A percentile compares a stretch with the other conserved stretches of the same genome.
phyloP scores from a whole-genome alignment of 2,329 filamentous ascomycete species.

The Fusarium oxysporum region DNA sequence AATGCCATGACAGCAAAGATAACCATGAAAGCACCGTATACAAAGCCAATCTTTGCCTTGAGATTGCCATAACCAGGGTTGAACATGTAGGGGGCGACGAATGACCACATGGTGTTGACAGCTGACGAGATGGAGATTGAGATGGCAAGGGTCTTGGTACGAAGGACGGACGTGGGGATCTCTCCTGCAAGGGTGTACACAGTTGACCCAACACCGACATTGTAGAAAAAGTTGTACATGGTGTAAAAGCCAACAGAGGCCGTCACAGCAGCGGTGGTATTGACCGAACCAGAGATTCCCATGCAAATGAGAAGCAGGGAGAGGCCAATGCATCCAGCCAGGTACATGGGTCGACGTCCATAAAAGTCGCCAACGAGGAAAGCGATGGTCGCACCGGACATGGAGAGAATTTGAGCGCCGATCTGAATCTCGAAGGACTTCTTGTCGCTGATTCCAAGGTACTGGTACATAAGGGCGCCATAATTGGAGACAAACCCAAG shows the following conservation, averaged over 20 bases:
- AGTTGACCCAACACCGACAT: constrained; percentile 55
- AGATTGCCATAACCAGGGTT: constrained; percentile 51
- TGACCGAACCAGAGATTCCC: constrained; percentile 44
- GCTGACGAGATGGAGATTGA: constrained; percentile 57
- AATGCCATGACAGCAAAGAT: constrained; percentile 54
- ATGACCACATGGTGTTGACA: constrained; percentile 55
- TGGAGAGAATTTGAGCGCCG: constrained; percentile 47
- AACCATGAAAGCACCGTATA: constrained; percentile 53
- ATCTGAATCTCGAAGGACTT: constrained; percentile 47
- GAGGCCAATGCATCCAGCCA: constrained; percentile 41
- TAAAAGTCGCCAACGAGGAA: constrained; percentile 44
- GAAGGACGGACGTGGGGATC: constrained; percentile 56
- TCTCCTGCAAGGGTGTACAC: constrained; percentile 58
- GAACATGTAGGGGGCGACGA: constrained; percentile 61
- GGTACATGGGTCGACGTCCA: constrained; percentile 47
- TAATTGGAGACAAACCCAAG: constrained; percentile 59
- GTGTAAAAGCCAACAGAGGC: constrained; percentile 51
- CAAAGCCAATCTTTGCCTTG: constrained; percentile 56
- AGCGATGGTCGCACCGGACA: constrained; percentile 45
- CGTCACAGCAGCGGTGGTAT: constrained; percentile 39
- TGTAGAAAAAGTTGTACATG: constrained; percentile 56
- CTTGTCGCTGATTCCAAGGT: constrained; percentile 42
- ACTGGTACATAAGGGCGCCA: constrained; percentile 51
- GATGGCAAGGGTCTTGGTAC: constrained; percentile 57
- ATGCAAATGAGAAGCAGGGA: constrained; percentile 44